Evolutionary conservation across 2,329 filamentous ascomycete species (phyloP).

Genomic region (Ustilaginoidea virens): DNA sequence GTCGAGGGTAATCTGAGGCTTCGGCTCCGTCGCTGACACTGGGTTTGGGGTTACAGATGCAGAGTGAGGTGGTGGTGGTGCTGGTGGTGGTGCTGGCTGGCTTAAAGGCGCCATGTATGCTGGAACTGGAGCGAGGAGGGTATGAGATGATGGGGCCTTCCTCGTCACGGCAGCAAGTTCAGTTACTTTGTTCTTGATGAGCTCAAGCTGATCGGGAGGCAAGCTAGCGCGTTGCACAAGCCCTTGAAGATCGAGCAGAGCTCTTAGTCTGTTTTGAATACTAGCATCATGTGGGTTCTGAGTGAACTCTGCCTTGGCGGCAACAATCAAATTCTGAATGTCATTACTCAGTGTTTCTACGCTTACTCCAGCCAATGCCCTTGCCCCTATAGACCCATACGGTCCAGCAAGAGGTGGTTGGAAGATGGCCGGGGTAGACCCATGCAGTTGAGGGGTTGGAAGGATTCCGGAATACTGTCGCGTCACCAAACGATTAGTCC

Average conservation of each 20-base stretch:
- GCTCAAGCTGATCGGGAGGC: slow-evolving; percentile 65
- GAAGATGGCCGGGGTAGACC: slow-evolving; percentile 21
- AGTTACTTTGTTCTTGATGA: slow-evolving; percentile 74
- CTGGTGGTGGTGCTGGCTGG: too few relatives aligned
- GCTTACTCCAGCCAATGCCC: slow-evolving; percentile 35
- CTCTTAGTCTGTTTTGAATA: slow-evolving; percentile 66
- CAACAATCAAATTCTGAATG: slow-evolving; percentile 61
- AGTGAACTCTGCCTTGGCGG: slow-evolving; percentile 58
- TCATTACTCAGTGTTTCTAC: slow-evolving; percentile 69
- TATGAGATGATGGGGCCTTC: slow-evolving; percentile 30
- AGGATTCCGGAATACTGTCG: slow-evolving; percentile 21
- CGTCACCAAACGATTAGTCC: slow-evolving; percentile 1
- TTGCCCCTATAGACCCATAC: slow-evolving; percentile 15
- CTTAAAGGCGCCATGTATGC: too few relatives aligned
- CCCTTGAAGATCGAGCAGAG: slow-evolving; percentile 66
- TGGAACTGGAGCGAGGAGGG: slow-evolving; percentile 24
- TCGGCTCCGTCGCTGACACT: slow-evolving; percentile 16
- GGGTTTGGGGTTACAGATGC: slow-evolving; percentile 17
- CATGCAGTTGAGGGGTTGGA: slow-evolving; percentile 22
- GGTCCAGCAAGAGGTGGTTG: slow-evolving; percentile 24
- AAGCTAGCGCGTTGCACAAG: slow-evolving; percentile 63
- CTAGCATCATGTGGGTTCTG: slow-evolving; percentile 61
- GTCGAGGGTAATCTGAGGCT: slow-evolving; percentile 35
- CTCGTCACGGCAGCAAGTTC: slow-evolving; percentile 52
- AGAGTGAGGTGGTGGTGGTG: slow-evolving; percentile 16